phyloP scores from a whole-genome alignment of 257 asterid species.

The Striga asiatica region DNA sequence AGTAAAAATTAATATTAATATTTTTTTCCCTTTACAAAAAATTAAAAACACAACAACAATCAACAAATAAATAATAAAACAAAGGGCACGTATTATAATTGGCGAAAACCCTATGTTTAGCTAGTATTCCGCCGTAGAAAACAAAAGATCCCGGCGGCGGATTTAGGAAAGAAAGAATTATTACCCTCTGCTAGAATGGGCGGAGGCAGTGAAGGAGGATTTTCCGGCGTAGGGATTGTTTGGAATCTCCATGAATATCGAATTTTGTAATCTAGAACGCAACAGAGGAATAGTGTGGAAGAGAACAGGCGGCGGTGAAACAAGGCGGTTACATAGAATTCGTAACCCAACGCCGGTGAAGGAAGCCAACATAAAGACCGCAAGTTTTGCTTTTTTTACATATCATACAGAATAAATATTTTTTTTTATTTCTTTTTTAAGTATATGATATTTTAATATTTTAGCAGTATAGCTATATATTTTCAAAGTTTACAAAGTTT shows the following conservation, averaged over 20 bases:
- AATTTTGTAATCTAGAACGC: conserved; percentile 11
- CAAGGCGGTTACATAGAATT: conserved; percentile 26
- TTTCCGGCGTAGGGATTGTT: conserved; percentile 7
- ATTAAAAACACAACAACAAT: too few species aligned
- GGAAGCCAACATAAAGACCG: conserved; percentile 7
- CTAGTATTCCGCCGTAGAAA: neutral
- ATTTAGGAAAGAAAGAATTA: neutral
- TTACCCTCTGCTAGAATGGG: conserved; percentile 41
- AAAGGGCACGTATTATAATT: too few species aligned
- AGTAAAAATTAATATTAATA: conserved; percentile 4
- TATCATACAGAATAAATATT: too few species aligned
- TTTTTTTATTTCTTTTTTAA: too few species aligned
- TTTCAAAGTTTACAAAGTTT: too few species aligned
- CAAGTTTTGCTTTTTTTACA: too few species aligned
- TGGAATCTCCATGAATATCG: conserved; percentile 34
- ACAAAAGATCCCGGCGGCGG: neutral
- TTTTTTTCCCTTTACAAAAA: too few species aligned
- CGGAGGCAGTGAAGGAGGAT: conserved; percentile 29
- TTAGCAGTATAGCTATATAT: too few species aligned
- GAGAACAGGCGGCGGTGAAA: conserved; percentile 14
- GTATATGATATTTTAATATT: too few species aligned
- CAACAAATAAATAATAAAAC: too few species aligned
- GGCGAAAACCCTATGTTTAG: neutral
- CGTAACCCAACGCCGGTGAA: conserved; percentile 19
- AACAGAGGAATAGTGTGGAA: conserved; percentile 15